phyloP scores from a whole-genome alignment of 495 filamentous ascomycete species.

The Talaromyces borbonicus region DNA sequence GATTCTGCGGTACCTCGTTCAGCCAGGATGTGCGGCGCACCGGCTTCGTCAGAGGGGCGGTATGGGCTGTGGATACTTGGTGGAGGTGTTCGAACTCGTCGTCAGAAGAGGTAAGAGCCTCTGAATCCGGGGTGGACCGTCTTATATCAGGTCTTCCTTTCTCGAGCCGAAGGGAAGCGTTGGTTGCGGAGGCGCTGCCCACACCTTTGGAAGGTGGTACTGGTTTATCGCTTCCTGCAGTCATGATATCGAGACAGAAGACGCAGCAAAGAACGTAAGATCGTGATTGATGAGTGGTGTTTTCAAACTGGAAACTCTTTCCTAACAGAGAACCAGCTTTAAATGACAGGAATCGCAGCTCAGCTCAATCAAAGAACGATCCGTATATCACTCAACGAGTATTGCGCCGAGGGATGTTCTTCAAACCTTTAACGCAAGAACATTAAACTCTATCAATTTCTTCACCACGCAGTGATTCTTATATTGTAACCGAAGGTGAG shows the following conservation, averaged over 20 bases:
- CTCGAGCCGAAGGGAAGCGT: slow-evolving; percentile 55
- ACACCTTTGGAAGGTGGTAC: slow-evolving; percentile 30
- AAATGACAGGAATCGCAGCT: too few relatives aligned
- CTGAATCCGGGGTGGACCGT: slow-evolving; percentile 83
- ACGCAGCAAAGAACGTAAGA: too few relatives aligned
- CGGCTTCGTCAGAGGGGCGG: slow-evolving; percentile 29
- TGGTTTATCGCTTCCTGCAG: slow-evolving; percentile 14
- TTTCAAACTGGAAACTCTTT: too few relatives aligned
- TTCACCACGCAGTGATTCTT: not conserved
- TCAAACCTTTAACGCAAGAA: not conserved
- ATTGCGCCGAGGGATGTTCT: not conserved
- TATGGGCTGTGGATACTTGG: slow-evolving; percentile 24
- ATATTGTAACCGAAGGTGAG: not conserved
- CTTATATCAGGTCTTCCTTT: slow-evolving; percentile 57
- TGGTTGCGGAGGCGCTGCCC: slow-evolving; percentile 27
- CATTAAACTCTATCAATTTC: slow-evolving; percentile 2
- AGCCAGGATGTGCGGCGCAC: slow-evolving; percentile 45
- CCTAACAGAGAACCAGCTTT: too few relatives aligned
- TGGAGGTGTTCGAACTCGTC: slow-evolving; percentile 59
- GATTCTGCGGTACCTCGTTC: slow-evolving; percentile 36
- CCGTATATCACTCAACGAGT: not conserved
- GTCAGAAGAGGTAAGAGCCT: slow-evolving; percentile 86
- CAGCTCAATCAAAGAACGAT: not conserved
- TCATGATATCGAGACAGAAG: too few relatives aligned
- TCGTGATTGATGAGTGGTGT: too few relatives aligned